Evolutionary conservation across 2,329 filamentous ascomycete genomes (phyloP), one percentile per base, ranked within the genome.

Genomic region (Fusarium sp.): DNA sequence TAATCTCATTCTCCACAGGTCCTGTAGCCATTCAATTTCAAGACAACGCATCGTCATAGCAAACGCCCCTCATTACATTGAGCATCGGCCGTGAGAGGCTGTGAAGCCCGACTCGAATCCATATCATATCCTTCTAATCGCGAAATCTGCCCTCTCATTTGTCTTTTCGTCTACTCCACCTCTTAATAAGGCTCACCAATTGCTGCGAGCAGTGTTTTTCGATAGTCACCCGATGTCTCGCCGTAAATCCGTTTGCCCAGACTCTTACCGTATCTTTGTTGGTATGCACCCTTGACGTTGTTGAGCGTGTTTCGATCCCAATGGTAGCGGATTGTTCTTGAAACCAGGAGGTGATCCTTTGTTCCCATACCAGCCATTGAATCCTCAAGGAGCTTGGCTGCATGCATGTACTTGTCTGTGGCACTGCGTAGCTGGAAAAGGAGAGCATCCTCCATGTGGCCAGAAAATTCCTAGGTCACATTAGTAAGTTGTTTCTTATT

Each of bases 361-460:
- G 96, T 98, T 5, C 96, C 96, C 72, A 92, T 77, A 1, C 96
- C 96, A 3, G 90, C 88, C 96, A 98, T 98, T 21, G 93, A 87
- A 19, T 93, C 93, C 80, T 98, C 95, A n/a, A 98, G 87, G 9
- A 94, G 85, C 28, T 88, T 85, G 1, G 95, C 96, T 77, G 97
- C 95, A 73, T 94, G 92, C 87, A 94, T 92, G 66, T 94, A 94
- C 74, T 92, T 94, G 82, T 98, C 94, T 10, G 89, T 85, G 6
- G 93, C 96, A 18, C 92, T 87, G 16, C 88, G 88, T n/a, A 98
- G 85, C 81, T 97, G 94, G 80, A 91, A 91, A 32, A 96, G 83
- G 2, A 98, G 88, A 0, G 94, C 94, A 21, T 94, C 89, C 80
- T 95, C 87, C 95, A 98, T 98, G 80, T 98, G 96, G 2, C 96